phyloP scores from a whole-genome alignment of 352 stramenopile genomes.

The Blastocystis sp. region DNA sequence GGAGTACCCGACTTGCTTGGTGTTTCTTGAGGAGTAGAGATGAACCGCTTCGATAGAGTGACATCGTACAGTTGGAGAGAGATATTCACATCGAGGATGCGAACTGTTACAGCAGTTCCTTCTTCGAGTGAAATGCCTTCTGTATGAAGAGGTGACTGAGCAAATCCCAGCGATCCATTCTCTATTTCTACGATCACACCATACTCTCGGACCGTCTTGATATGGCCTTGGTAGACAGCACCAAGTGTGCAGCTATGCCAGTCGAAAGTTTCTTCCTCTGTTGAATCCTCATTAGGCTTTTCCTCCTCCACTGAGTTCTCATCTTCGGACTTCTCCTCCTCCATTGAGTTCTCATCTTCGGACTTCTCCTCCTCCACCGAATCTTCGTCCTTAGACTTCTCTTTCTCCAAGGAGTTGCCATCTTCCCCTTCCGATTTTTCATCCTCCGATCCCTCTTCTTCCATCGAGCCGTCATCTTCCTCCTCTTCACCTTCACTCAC shows the following conservation, averaged over 20 bases:
- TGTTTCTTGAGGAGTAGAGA: not conserved
- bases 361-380: not conserved
- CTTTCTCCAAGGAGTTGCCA: not conserved
- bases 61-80: slow-evolving; percentile 30
- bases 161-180: slow-evolving; percentile 8
- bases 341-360: not conserved
- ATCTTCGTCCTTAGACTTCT: not conserved
- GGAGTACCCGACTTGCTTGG: not conserved
- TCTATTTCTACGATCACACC: slow-evolving; percentile 38
- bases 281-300: not conserved
- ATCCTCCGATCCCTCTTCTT: not conserved
- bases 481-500: not conserved
- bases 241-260: not conserved
- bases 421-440: not conserved
- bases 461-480: not conserved
- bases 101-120: slow-evolving; percentile 11
- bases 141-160: slow-evolving; percentile 9
- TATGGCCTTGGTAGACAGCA: not conserved
- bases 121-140: not conserved
- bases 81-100: slow-evolving; percentile 39
- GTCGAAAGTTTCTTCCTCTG: not conserved
- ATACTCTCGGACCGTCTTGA: slow-evolving; percentile 10
- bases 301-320: slow-evolving; percentile 27
- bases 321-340: not conserved
- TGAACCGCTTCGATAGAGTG: not conserved